phyloP scores from a whole-genome alignment of 495 filamentous ascomycete species.

The Physcia stellaris region DNA sequence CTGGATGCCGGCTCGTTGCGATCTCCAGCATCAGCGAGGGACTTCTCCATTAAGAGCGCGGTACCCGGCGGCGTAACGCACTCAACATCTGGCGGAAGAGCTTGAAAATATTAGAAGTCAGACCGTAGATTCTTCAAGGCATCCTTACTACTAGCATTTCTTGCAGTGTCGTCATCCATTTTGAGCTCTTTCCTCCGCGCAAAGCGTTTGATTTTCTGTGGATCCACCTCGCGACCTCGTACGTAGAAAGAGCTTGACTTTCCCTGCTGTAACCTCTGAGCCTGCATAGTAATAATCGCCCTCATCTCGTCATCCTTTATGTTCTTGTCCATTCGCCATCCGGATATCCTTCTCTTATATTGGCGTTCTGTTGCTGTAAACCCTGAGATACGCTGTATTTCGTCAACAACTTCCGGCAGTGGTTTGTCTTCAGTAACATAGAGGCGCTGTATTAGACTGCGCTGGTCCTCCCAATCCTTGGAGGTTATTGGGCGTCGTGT shows the following conservation, averaged over 20 bases:
- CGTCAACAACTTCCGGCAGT: background rate
- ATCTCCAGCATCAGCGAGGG: too few relatives aligned
- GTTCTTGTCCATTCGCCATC: slow-evolving; percentile 8
- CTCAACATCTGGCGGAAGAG: too few relatives aligned
- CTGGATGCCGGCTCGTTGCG: too few relatives aligned
- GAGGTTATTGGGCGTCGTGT: background rate
- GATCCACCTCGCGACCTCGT: slow-evolving; percentile 3
- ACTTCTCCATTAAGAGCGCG: too few relatives aligned
- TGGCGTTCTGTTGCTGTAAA: slow-evolving; percentile 7
- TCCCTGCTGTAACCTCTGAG: background rate
- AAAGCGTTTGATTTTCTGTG: slow-evolving; percentile 3
- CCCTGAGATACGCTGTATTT: background rate
- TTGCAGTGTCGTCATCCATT: too few relatives aligned
- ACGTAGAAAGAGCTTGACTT: slow-evolving; percentile 3
- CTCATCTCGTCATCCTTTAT: slow-evolving; percentile 7
- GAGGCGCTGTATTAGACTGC: background rate
- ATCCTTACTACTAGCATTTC: too few relatives aligned
- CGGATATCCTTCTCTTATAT: slow-evolving; percentile 5
- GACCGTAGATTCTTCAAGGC: too few relatives aligned
- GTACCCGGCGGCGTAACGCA: too few relatives aligned
- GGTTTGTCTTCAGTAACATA: slow-evolving; percentile 4
- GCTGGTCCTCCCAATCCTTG: slow-evolving; percentile 6
- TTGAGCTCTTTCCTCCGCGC: background rate
- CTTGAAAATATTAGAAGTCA: too few relatives aligned
- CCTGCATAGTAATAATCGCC: background rate